Evolutionary conservation across 2,329 filamentous ascomycete species (phyloP), one percentile per base, ranked within the genome.

Genomic region (Monosporascus sp.): DNA sequence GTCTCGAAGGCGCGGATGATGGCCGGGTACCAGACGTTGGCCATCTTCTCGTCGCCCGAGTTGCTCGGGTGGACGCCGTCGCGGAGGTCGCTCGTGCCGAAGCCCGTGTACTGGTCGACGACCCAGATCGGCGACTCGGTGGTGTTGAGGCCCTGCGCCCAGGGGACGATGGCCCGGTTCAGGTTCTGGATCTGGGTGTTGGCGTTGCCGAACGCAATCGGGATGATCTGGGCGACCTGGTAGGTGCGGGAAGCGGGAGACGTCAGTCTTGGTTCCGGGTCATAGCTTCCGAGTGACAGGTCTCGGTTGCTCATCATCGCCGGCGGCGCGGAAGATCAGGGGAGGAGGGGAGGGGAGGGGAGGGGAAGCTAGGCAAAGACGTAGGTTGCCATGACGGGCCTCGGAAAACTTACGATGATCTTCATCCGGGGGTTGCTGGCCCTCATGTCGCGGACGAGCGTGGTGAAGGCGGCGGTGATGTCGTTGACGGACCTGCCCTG

Each of bases 171-270:
- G 15, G 69, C 70, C 46, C 57, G 58, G 60, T 75, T 74, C 17
- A 74, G 65, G 8, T 60, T 63, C 58, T 72, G 65, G 36, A 74
- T 69, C 45, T 68, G 65, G 11, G 65, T 61, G 59, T 72, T 72
- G 61, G 60, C 72, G 56, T 54, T 68, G 6, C 63, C 67, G 7
- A 65, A 50, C 18, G 63, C 63, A 54, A 67, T 63, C 17, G 66
- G 71, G 50, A 74, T 74, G 60, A 73, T 74, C 61, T 73, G 69
- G 7, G 72, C 72, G 36, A 74, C 71, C 72, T 73, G 44, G 8
- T 41, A 18, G 9, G 15, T 5, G 31, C 11, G 31, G 31, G 11
- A 35, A 35, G 31, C 11, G 11, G 11, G 31, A 5, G 31, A 35
- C 11, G 31, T 35, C 11, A 35, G 31, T 9, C 31, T 35, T 11